These are phyloP conservation scores for Mentha longifolia DNA, from an alignment of 257 asterid genomes.

Conservation along the genomic window DNA sequence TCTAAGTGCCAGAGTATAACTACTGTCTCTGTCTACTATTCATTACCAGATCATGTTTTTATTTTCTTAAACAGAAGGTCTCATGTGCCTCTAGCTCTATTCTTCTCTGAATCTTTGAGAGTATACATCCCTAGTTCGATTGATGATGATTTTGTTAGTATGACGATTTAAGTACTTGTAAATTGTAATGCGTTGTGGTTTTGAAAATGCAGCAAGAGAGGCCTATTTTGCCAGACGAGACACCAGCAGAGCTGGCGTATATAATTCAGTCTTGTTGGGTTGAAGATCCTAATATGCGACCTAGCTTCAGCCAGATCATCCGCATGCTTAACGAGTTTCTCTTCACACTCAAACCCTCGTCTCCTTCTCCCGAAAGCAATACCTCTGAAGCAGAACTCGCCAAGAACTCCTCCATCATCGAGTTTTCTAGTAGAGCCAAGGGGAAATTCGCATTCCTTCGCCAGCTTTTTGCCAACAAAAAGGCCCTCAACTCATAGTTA, in stretches of 20 bases:
- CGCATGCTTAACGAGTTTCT: constrained; percentile 84
- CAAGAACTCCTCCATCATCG: constrained; percentile 61
- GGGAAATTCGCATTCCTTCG: constrained; percentile 87
- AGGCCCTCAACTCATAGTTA: constrained; percentile 67
- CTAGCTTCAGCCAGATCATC: constrained; percentile 85
- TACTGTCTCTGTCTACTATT: background rate
- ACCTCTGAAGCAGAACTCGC: constrained; percentile 48
- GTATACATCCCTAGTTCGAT: background rate
- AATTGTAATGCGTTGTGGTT: background rate
- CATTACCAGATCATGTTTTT: background rate
- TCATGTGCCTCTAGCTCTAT: background rate
- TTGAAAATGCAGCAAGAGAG: constrained; percentile 84
- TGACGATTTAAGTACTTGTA: too few relatives aligned
- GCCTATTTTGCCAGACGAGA: constrained; percentile 72
- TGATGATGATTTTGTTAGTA: background rate
- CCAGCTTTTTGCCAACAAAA: constrained; percentile 88
- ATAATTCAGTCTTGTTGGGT: constrained; percentile 95
- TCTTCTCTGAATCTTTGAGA: background rate
- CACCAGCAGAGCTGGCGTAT: constrained; percentile 69
- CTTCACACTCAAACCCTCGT: constrained; percentile 54
- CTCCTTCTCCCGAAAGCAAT: constrained; percentile 46
- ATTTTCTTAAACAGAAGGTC: background rate
- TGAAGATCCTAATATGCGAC: constrained; percentile 96
- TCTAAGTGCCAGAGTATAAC: background rate
- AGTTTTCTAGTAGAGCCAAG: constrained; percentile 79